phyloP scores from a whole-genome alignment of 192 early-diverging fungal genomes.

The Chytriomyces sp. region DNA sequence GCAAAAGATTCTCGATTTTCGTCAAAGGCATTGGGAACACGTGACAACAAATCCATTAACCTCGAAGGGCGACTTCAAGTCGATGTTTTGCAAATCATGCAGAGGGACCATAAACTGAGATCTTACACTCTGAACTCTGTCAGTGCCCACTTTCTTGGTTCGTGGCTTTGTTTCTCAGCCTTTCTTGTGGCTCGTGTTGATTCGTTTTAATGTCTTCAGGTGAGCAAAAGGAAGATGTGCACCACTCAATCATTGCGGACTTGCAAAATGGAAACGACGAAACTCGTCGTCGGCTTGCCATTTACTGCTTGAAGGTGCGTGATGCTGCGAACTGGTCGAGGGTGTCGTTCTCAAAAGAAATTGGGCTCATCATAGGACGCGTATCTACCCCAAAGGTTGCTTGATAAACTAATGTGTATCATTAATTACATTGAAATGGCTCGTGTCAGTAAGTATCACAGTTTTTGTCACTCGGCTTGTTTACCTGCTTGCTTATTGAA shows the following conservation, averaged over 20 bases:
- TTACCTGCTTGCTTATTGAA: too few relatives aligned
- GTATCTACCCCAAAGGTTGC: constrained; percentile 85
- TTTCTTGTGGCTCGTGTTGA: neutral
- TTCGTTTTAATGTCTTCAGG: constrained; percentile 46
- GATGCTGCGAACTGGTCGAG: neutral
- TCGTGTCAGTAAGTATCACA: constrained; percentile 61
- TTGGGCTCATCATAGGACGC: constrained; percentile 68
- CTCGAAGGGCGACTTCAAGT: constrained; percentile 89
- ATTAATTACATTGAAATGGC: constrained; percentile 99
- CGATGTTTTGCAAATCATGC: constrained; percentile 93
- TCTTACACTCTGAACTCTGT: constrained; percentile 97
- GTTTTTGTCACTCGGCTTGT: too few relatives aligned
- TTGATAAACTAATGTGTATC: constrained; percentile 97
- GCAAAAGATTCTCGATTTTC: constrained; percentile 85
- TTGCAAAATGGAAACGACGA: constrained; percentile 95
- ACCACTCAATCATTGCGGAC: constrained; percentile 97
- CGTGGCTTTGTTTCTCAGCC: constrained; percentile 4
- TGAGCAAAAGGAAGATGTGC: constrained; percentile 99
- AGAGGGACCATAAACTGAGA: constrained; percentile 93
- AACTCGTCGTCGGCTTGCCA: constrained; percentile 89
- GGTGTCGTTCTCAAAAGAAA: neutral
- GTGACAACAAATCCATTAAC: constrained; percentile 88
- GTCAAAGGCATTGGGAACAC: constrained; percentile 91
- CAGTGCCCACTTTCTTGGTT: constrained; percentile 89
- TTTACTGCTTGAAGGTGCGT: constrained; percentile 90